Conservation (phyloP, 306 rosid species). For the Hippophae tibetana region DNA sequence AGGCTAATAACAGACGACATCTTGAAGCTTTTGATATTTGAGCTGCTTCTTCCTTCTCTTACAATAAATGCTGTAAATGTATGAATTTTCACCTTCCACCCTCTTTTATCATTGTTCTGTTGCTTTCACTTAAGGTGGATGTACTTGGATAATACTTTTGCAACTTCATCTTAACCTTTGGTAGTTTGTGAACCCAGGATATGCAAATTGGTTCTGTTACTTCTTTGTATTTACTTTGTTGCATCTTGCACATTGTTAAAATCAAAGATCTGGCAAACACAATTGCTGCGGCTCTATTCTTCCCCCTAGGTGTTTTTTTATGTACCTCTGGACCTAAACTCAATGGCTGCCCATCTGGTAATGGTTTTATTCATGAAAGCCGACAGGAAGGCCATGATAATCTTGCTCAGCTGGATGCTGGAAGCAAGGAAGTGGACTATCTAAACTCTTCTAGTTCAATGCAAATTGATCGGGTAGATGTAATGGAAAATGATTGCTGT, state of each 20-base stretch:
- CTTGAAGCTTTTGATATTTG: slow-evolving; percentile 70
- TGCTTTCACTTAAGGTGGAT: not conserved
- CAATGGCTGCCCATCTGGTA: slow-evolving; percentile 38
- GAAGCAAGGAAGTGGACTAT: slow-evolving; percentile 23
- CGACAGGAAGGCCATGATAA: slow-evolving; percentile 25
- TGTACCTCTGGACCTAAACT: slow-evolving; percentile 33
- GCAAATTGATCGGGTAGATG: slow-evolving; percentile 31
- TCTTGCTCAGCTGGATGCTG: slow-evolving; percentile 23
- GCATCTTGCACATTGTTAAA: slow-evolving; percentile 80
- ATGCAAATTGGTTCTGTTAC: slow-evolving; percentile 54
- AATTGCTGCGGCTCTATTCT: slow-evolving; percentile 74
- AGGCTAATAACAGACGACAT: slow-evolving; percentile 63
- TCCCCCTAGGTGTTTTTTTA: slow-evolving; percentile 54
- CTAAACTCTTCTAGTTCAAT: slow-evolving; percentile 33
- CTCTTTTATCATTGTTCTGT: not conserved
- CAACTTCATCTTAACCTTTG: slow-evolving; percentile 32
- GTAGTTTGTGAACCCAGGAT: slow-evolving; percentile 51
- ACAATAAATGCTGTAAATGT: slow-evolving; percentile 42
- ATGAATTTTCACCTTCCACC: slow-evolving; percentile 28
- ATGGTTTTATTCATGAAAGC: slow-evolving; percentile 32
- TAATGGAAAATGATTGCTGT: slow-evolving; percentile 24
- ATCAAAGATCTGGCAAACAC: slow-evolving; percentile 86
- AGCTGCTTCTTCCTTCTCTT: slow-evolving; percentile 78
- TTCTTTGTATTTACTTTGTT: slow-evolving; percentile 79
- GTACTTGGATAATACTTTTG: slow-evolving; percentile 8